Evolutionary conservation across 441 rosid genomes (phyloP), one percentile per base, ranked within the genome.

Genomic region (Hura crepitans): DNA sequence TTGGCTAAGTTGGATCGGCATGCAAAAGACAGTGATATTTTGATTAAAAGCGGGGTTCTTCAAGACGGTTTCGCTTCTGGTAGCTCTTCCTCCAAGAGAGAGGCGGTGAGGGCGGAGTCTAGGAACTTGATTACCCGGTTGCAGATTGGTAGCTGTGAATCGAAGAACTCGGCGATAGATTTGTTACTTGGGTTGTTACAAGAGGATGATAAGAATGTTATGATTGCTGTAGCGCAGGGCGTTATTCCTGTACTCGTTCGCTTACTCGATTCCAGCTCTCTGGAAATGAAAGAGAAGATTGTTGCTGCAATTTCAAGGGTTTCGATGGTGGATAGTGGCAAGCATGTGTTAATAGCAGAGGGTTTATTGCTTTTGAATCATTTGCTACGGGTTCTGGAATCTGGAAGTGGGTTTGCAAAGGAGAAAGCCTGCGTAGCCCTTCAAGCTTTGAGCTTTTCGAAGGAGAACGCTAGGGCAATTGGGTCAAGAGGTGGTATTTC

Each of bases 401-500:
- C 96, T 17, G 77, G 77, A 6, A 73, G 77, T 43, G 72, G 77
- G 3, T 73, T 28, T 67, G 89, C 91, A 0, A 87, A 83, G 77
- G 94, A 88, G 77, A 88, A 86, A 37, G 92, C 96, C 39, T 92
- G 97, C 74, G 45, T 86, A 45, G 88, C 94, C 42, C 78, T 92
- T 23, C 92, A 81, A 74, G 83, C 88, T 25, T 66, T 92, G 31
- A 89, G 85, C 65, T 66, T 81, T 39, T 87, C 94, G 0, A 92
- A 83, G 67, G 97, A 89, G 68, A 88, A 89, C 69, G 97, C 91
- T 0, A 85, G 97, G 71, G 89, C 94, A 0, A 85, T 94, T 20
- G 97, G 96, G 12, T 87, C 84, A 12, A 83, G 97, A 81, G 97
- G 99, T 49, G 97, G 96, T 28, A 81, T 94, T 80, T 87, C 91